Evolutionary conservation across 1,139 yeast species (phyloP), one percentile per base, ranked within the genome.

Genomic region (Saccharomyces hybrid): DNA sequence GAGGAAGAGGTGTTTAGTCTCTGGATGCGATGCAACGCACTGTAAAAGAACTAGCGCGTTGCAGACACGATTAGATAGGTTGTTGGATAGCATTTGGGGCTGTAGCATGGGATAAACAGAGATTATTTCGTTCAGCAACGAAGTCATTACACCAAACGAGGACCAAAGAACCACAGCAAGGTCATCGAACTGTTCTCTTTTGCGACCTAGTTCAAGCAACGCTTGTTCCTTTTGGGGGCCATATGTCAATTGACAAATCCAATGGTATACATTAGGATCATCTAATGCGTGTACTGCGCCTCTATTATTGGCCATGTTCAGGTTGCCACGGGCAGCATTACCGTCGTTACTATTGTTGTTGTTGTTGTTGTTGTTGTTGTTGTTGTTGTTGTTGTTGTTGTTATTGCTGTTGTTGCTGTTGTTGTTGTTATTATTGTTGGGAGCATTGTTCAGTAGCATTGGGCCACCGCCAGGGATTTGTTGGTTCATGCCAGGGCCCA

Each of bases 201-300:
- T 91, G 69, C 93, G 89, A 7, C 98, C 97, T 52, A 93, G 76
- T 68, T 91, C 98, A 60, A 90, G 73, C 55, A 93, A 76, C 1
- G 99, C 98, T 64, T 93, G 88, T 66, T 93, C 99, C 64, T 95
- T 82, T 66, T 88, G 88, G 46, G 91, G 87, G 1, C 97, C 97
- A 55, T 88, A 85, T 44, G 89, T 90, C 54, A 93, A 77, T 68
- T 91, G 97, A 31, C 86, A 79, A 51, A 93, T 87, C 96, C 97
- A 89, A 60, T 84, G 86, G 69, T 85, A 88, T 14, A 91, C 95
- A 67, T 88, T 88, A 57, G 88, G 89, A 69, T 90, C 96, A 58
- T 85, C 89, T 42, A 88, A 73, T 1, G 95, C 90, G 58, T 80
- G 82, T 38, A 68, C 61, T 0, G 66, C 51, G 16, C 44, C 53